phyloP scores from a whole-genome alignment of 306 rosid genomes.

The Chamaecrista fasciculata region DNA sequence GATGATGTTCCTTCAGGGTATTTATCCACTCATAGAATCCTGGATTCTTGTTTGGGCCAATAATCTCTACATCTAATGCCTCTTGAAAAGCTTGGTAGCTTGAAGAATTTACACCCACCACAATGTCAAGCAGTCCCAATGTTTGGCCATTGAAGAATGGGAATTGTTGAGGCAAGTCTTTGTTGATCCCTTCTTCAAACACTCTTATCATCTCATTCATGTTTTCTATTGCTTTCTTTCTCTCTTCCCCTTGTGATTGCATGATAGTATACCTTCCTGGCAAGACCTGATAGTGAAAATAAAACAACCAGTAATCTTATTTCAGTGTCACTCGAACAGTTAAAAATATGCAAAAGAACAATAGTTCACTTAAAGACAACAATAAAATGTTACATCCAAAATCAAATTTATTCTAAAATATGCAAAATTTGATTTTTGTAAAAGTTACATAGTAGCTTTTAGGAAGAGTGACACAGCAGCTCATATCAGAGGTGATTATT shows the following conservation, averaged over 20 bases:
- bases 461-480: too few relatives aligned
- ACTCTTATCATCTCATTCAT: slow-evolving; percentile 9
- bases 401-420: too few relatives aligned
- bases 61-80: not conserved
- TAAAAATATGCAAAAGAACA: too few relatives aligned
- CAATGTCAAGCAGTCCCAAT: slow-evolving; percentile 38
- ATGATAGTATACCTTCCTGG: not conserved
- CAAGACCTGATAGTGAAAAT: slow-evolving; percentile 22
- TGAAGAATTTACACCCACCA: slow-evolving; percentile 35
- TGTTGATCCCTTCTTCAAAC: slow-evolving; percentile 45
- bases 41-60: slow-evolving; percentile 12
- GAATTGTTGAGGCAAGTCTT: slow-evolving; percentile 26
- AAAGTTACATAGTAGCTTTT: too few relatives aligned
- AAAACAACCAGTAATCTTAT: not conserved
- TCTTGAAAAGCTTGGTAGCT: slow-evolving; percentile 36
- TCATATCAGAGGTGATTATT: too few relatives aligned
- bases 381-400: too few relatives aligned
- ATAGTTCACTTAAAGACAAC: too few relatives aligned
- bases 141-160: slow-evolving; percentile 18
- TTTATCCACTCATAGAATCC: slow-evolving; percentile 38
- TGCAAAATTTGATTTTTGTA: too few relatives aligned
- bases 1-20: slow-evolving; percentile 37
- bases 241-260: slow-evolving; percentile 29
- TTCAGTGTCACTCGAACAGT: too few relatives aligned
- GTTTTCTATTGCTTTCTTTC: slow-evolving; percentile 31